A percentile compares a stretch with the other conserved stretches of the same genome.
These are phyloP conservation scores for Takashimella tepidaria DNA, from an alignment of 1,284 basidiomycete species.

Conservation along the genomic window DNA sequence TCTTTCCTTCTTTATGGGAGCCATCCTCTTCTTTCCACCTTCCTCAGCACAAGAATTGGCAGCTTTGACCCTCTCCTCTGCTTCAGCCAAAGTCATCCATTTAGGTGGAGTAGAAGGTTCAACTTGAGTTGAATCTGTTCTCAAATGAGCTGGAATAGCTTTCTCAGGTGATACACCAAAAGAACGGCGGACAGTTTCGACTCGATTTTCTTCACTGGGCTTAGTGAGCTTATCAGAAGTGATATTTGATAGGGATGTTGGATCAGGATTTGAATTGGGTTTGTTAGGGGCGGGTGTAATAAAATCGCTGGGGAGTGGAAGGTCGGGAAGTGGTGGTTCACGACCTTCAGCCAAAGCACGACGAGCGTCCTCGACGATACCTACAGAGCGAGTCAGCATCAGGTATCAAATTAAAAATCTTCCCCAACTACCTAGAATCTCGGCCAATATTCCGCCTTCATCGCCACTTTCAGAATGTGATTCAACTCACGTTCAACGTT, in stretches of 20 bases:
- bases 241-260: not conserved
- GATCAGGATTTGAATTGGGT: not conserved
- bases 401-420: no score
- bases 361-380: slow-evolving; percentile 44
- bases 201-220: not conserved
- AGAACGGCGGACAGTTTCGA: not conserved
- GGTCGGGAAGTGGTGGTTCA: slow-evolving; percentile 24
- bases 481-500: slow-evolving; percentile 34
- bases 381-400: slow-evolving; percentile 6
- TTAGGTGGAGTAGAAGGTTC: slow-evolving; percentile 37
- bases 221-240: not conserved
- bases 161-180: slow-evolving; percentile 32
- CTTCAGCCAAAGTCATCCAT: slow-evolving; percentile 36
- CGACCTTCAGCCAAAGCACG: slow-evolving; percentile 39
- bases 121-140: slow-evolving; percentile 29
- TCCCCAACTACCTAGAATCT: no score
- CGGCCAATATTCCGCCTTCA: not conserved
- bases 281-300: not conserved
- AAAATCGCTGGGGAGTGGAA: slow-evolving; percentile 11
- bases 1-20: slow-evolving; percentile 28
- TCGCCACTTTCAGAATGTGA: not conserved
- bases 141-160: slow-evolving; percentile 25
- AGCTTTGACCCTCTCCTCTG: slow-evolving; percentile 24
- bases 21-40: not conserved
- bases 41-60: slow-evolving; percentile 23